Conservation (phyloP, 2,329 filamentous ascomycete species). For the Alternaria rosae region DNA sequence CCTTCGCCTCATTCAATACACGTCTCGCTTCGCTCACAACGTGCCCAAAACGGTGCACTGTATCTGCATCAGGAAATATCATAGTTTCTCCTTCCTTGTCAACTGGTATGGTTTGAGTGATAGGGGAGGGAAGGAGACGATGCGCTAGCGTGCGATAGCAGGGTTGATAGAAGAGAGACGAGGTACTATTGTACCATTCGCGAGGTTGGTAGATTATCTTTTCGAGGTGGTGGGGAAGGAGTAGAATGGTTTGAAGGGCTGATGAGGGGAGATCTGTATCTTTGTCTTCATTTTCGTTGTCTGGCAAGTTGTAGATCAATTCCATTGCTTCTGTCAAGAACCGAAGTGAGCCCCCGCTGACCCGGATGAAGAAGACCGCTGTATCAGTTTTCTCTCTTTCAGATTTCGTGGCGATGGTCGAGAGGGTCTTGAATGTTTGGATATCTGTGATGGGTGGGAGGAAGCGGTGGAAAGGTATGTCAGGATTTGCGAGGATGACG, state of each 20-base stretch:
- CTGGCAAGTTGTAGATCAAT: constrained; percentile 40
- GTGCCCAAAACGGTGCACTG: constrained; percentile 27
- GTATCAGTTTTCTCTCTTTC: constrained; percentile 30
- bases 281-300: not conserved
- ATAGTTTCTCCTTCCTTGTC: not conserved
- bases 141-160: not conserved
- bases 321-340: constrained; percentile 35
- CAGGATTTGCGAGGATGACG: constrained; percentile 41
- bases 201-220: not conserved
- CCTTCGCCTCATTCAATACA: constrained; percentile 18
- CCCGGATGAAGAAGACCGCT: constrained; percentile 34
- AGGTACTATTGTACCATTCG: constrained; percentile 7
- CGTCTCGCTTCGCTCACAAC: constrained; percentile 16
- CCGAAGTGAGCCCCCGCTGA: constrained; percentile 2
- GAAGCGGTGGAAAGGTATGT: constrained; percentile 41
- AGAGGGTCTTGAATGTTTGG: constrained; percentile 25
- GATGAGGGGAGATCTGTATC: constrained; percentile 23
- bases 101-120: not conserved
- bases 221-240: not conserved
- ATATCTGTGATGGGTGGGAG: constrained; percentile 30
- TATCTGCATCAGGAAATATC: constrained; percentile 19
- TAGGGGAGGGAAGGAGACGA: not conserved
- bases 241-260: constrained; percentile 52
- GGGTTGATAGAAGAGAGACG: not conserved
- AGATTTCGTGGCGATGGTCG: constrained; percentile 35